Evolutionary conservation across 352 stramenopile species (phyloP).

Genomic region (Bremia lactucae): DNA sequence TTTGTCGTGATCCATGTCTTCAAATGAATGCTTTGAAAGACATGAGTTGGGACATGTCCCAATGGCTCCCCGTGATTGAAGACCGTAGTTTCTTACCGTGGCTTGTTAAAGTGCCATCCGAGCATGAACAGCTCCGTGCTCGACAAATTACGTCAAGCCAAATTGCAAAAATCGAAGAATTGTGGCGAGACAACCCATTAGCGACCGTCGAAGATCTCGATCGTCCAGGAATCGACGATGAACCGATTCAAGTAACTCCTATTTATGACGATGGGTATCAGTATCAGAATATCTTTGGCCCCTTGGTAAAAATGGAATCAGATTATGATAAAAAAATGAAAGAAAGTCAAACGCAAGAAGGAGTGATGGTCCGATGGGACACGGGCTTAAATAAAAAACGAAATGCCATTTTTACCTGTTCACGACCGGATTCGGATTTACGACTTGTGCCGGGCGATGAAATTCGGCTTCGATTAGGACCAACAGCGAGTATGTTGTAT

Average conservation of each 20-base stretch:
- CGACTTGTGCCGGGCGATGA: conserved; percentile 94
- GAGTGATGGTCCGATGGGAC: conserved; percentile 89
- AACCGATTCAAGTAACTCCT: conserved; percentile 73
- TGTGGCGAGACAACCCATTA: conserved; percentile 96
- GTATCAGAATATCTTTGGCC: conserved; percentile 99
- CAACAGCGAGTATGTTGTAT: conserved; percentile 69
- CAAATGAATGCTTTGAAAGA: conserved; percentile 96
- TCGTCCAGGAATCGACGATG: conserved; percentile 85
- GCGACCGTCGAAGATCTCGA: conserved; percentile 95
- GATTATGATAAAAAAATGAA: conserved; percentile 99
- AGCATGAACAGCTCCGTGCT: conserved; percentile 88
- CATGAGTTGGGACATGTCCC: conserved; percentile 98
- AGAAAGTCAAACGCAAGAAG: conserved; percentile 92
- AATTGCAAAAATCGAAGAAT: conserved; percentile 82
- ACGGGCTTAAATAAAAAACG: conserved; percentile 94
- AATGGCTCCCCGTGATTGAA: conserved; percentile 97
- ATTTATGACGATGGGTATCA: conserved; percentile 99
- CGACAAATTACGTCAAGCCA: conserved; percentile 89
- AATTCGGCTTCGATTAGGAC: conserved; percentile 88
- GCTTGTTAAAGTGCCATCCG: conserved; percentile 91
- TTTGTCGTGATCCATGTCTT: conserved; percentile 94
- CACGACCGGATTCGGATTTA: conserved; percentile 80
- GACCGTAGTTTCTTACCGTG: conserved; percentile 95
- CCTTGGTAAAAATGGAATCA: conserved; percentile 99
- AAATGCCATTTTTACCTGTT: conserved; percentile 93